Evolutionary conservation across 768 basidiomycete genomes (phyloP).

Genomic region (Leccinum broughii): DNA sequence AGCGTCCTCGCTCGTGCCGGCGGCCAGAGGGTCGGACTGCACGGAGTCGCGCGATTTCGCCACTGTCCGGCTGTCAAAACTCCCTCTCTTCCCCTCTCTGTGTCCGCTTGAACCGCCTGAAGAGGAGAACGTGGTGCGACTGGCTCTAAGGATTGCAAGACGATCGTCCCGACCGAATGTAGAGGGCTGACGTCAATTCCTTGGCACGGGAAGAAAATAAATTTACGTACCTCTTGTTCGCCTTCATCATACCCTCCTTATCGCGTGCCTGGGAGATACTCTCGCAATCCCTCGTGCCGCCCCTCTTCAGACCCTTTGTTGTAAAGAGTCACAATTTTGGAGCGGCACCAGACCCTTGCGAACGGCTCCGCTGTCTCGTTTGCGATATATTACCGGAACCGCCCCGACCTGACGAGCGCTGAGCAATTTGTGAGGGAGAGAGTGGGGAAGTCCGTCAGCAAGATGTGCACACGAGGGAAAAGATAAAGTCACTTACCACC

Average conservation of each 20-base stretch:
- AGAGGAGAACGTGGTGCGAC: constrained; percentile 13
- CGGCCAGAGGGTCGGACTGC: constrained; percentile 1
- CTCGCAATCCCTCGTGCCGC: background rate
- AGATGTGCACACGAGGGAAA: background rate
- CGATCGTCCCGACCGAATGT: background rate
- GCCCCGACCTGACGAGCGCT: constrained; percentile 31
- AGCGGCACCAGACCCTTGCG: background rate
- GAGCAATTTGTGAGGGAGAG: background rate
- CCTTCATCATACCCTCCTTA: background rate
- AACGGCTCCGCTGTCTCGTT: constrained; percentile 7
- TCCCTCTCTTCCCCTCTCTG: background rate
- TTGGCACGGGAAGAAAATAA: background rate
- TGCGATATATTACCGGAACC: constrained; percentile 29
- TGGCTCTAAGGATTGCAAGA: constrained; percentile 9
- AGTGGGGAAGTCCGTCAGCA: background rate
- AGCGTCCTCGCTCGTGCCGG: background rate
- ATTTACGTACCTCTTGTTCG: constrained; percentile 9
- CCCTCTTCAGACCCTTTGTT: constrained; percentile 15
- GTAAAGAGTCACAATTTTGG: constrained; percentile 14
- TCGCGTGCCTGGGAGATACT: background rate
- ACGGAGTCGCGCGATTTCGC: constrained; percentile 6
- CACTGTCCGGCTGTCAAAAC: background rate
- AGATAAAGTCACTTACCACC: constrained; percentile 16
- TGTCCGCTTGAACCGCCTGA: constrained; percentile 11
- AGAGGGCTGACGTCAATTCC: background rate